Conservation (phyloP, 805 yeast species). For the Wickerhamiella nectarea region DNA sequence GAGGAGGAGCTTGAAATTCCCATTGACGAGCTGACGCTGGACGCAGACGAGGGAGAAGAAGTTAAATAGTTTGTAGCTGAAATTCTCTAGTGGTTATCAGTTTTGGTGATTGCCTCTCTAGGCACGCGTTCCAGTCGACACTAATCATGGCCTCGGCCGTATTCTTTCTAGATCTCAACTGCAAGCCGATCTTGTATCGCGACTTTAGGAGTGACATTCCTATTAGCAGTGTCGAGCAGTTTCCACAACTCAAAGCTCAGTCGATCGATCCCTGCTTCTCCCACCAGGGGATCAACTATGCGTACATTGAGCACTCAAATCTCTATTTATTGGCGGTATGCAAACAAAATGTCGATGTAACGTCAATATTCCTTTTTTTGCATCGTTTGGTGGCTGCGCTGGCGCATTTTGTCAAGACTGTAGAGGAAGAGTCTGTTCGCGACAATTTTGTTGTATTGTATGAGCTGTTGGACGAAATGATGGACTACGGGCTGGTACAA, state of each 20-base stretch:
- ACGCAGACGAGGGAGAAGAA: constrained; percentile 1
- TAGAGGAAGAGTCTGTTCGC: constrained; percentile 45
- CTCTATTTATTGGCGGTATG: constrained; percentile 26
- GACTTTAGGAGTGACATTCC: constrained; percentile 64
- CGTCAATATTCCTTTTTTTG: constrained; percentile 46
- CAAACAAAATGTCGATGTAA: constrained; percentile 33
- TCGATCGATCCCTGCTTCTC: constrained; percentile 33
- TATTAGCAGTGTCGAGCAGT: constrained; percentile 41
- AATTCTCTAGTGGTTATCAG: no score
- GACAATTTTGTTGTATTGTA: constrained; percentile 65
- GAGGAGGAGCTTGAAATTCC: constrained; percentile 6
- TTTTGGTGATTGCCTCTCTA: background rate
- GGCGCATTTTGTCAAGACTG: constrained; percentile 33
- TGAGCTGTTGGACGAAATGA: constrained; percentile 78
- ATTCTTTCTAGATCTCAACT: constrained; percentile 54
- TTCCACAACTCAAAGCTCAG: constrained; percentile 40
- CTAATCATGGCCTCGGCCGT: constrained; percentile 51
- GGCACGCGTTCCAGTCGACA: background rate
- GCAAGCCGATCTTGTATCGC: constrained; percentile 51
- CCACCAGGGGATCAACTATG: constrained; percentile 39
- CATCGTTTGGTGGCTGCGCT: constrained; percentile 34
- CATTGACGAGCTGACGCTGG: constrained; percentile 2
- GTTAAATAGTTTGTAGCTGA: background rate
- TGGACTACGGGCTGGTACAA: constrained; percentile 82
- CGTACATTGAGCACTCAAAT: constrained; percentile 42